Percentiles rank a stretch among this genome's conserved stretches.
These are phyloP conservation scores for Coemansia sp. DNA, from an alignment of 192 early-diverging fungal species.

Conservation along the genomic window DNA sequence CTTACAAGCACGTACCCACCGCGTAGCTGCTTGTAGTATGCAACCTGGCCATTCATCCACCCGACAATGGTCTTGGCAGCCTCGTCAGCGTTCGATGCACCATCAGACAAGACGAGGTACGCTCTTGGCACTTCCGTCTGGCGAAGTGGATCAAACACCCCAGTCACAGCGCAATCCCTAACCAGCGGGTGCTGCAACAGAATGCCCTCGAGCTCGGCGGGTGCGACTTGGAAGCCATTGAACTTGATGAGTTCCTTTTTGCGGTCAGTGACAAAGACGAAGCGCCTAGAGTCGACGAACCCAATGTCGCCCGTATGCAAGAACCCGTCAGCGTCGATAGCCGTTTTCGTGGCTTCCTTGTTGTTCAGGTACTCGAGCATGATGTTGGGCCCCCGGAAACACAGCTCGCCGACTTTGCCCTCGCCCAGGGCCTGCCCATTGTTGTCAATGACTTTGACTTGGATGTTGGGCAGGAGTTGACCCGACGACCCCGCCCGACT, in stretches of 20 bases:
- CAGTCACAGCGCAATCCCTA: slow-evolving; percentile 67
- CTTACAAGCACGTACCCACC: slow-evolving; percentile 74
- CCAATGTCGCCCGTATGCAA: slow-evolving; percentile 85
- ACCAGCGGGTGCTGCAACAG: slow-evolving; percentile 68
- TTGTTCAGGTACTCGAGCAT: slow-evolving; percentile 86
- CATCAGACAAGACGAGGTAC: slow-evolving; percentile 60
- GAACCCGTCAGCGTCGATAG: slow-evolving; percentile 70
- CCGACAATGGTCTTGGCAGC: slow-evolving; percentile 41
- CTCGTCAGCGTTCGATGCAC: slow-evolving; percentile 16
- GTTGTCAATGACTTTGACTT: slow-evolving; percentile 76
- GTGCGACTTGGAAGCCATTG: slow-evolving; percentile 77
- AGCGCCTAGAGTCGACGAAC: slow-evolving; percentile 59
- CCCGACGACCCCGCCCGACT: slow-evolving; percentile 60
- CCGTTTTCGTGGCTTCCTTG: slow-evolving; percentile 62
- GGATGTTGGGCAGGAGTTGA: slow-evolving; percentile 66
- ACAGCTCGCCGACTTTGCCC: slow-evolving; percentile 83
- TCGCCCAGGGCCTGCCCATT: slow-evolving; percentile 58
- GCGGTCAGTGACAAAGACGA: slow-evolving; percentile 69
- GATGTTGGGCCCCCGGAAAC: slow-evolving; percentile 80
- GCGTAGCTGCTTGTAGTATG: slow-evolving; percentile 72
- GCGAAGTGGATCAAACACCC: slow-evolving; percentile 59
- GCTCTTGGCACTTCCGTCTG: slow-evolving; percentile 76
- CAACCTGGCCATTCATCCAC: slow-evolving; percentile 62
- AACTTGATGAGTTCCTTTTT: slow-evolving; percentile 91
- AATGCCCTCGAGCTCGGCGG: slow-evolving; percentile 80